These are phyloP conservation scores for Rosa hybrid DNA, from an alignment of 331 rosid genomes.

Conservation along the genomic window DNA sequence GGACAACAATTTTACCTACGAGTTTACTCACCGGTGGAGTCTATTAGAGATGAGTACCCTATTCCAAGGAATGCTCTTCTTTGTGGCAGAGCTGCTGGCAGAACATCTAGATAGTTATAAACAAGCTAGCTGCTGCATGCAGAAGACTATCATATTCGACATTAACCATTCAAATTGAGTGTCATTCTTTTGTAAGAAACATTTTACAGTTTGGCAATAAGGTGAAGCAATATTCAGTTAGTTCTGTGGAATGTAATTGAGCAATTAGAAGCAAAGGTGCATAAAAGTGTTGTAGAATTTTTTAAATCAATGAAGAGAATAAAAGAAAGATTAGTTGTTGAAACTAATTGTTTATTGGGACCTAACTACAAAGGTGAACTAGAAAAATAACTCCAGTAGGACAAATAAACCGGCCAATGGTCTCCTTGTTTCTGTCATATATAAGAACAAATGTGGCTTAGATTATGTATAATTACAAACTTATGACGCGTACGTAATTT, in stretches of 20 bases:
- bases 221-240: not conserved
- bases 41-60: constrained; percentile 71
- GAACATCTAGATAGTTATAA: constrained; percentile 30
- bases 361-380: not conserved
- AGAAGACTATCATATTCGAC: not conserved
- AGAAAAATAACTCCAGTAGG: not conserved
- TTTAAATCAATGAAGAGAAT: not conserved
- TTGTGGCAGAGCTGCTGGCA: constrained; percentile 75
- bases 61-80: constrained; percentile 87
- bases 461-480: not conserved
- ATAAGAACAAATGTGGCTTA: not conserved
- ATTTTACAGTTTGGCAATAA: not conserved
- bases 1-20: constrained; percentile 86
- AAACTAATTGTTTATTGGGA: not conserved
- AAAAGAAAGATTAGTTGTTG: not conserved
- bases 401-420: constrained; percentile 2
- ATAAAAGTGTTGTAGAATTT: not conserved
- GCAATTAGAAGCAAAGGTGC: constrained; percentile 1
- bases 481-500: too few species aligned
- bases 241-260: constrained; percentile 14
- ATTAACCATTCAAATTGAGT: constrained; percentile 7
- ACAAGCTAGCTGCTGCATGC: not conserved
- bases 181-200: constrained; percentile 5
- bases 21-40: constrained; percentile 70
- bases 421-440: constrained; percentile 3